A percentile compares a stretch with the other conserved stretches of the same genome.
Evolutionary conservation across 495 filamentous ascomycete genomes (phyloP).

Genomic region (Lophiotrema nucula): DNA sequence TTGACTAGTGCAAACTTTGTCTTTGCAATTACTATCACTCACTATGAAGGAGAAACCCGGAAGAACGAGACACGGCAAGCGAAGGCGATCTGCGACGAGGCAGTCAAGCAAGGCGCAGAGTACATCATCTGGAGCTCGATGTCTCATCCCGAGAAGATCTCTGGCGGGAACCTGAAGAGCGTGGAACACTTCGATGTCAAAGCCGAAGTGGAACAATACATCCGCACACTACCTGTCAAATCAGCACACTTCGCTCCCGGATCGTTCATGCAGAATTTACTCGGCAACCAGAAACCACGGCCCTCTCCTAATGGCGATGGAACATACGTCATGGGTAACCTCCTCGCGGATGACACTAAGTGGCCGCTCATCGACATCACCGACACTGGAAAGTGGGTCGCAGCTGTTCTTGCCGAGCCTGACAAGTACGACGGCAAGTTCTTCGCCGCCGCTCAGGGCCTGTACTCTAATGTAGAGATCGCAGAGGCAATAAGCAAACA

Average conservation of each 20-base stretch:
- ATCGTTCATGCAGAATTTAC: slow-evolving; percentile 58
- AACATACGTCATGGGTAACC: slow-evolving; percentile 47
- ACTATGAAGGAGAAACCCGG: slow-evolving; percentile 3
- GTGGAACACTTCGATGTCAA: slow-evolving; percentile 65
- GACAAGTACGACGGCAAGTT: slow-evolving; percentile 41
- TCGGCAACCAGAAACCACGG: slow-evolving; percentile 32
- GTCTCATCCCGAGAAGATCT: slow-evolving; percentile 40
- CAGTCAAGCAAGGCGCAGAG: slow-evolving; percentile 40
- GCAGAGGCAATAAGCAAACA: slow-evolving; percentile 49
- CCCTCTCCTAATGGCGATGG: slow-evolving; percentile 21
- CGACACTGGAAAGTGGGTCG: slow-evolving; percentile 59
- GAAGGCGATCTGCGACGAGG: slow-evolving; percentile 16
- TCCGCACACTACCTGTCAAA: slow-evolving; percentile 49
- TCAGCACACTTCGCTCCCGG: slow-evolving; percentile 57
- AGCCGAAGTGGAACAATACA: slow-evolving; percentile 58
- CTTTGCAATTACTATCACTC: slow-evolving; percentile 61
- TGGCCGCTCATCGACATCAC: slow-evolving; percentile 55
- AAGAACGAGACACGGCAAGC: background rate
- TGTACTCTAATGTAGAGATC: slow-evolving; percentile 51
- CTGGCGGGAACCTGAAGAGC: slow-evolving; percentile 47
- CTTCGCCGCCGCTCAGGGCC: slow-evolving; percentile 12
- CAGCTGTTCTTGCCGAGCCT: slow-evolving; percentile 48
- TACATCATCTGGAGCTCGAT: slow-evolving; percentile 55
- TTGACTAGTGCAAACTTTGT: slow-evolving; percentile 55
- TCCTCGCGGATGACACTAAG: slow-evolving; percentile 42